phyloP scores from a whole-genome alignment of 768 basidiomycete species.

The Pulveroboletus sp. region DNA sequence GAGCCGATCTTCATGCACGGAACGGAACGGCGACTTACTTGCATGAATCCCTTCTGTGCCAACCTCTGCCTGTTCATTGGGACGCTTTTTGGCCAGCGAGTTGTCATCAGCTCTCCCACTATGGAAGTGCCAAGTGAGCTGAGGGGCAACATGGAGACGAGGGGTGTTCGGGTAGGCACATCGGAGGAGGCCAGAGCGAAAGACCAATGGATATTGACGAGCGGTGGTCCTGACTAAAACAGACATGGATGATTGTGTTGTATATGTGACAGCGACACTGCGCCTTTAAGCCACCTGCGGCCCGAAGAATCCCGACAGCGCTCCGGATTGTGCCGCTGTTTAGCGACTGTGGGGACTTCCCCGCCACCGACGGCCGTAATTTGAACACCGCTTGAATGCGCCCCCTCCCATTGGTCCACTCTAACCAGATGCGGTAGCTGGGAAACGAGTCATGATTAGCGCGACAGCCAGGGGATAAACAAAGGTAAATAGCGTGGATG shows the following conservation, averaged over 20 bases:
- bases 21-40: slow-evolving; percentile 16
- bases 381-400: too few species aligned
- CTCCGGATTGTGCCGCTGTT: slow-evolving; percentile 18
- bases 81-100: slow-evolving; percentile 21
- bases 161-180: slow-evolving; percentile 2
- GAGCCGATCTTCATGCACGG: neutral
- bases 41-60: slow-evolving; percentile 35
- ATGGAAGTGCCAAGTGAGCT: slow-evolving; percentile 20
- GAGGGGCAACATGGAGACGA: slow-evolving; percentile 1
- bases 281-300: slow-evolving; percentile 18
- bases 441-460: too few species aligned
- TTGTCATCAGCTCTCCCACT: slow-evolving; percentile 19
- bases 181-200: slow-evolving; percentile 11
- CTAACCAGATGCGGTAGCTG: too few species aligned
- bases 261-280: neutral
- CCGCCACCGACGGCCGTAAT: too few species aligned
- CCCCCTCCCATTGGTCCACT: too few species aligned
- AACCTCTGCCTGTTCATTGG: slow-evolving; percentile 17
- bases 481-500: neutral
- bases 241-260: slow-evolving; percentile 11
- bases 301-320: slow-evolving; percentile 26
- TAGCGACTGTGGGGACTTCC: neutral
- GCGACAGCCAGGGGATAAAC: too few species aligned
- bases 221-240: slow-evolving; percentile 8
- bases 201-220: slow-evolving; percentile 5